Conservation (phyloP, 208 protist species). For the Acanthamoeba pearcei region DNA sequence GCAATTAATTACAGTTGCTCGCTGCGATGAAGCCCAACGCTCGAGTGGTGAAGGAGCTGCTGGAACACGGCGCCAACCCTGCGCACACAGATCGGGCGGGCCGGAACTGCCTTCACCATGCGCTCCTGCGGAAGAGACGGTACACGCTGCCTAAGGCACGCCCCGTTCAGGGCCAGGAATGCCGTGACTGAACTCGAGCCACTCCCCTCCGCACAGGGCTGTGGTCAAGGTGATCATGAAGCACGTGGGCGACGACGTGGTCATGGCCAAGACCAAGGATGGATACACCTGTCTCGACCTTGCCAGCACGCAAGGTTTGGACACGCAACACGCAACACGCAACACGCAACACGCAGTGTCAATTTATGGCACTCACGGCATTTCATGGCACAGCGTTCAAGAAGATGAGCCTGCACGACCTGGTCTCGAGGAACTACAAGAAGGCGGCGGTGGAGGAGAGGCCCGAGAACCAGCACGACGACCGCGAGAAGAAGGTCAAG, state of each 20-base stretch:
- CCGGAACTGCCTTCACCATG: background rate
- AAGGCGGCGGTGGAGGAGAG: constrained; percentile 3
- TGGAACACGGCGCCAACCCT: constrained; percentile 15
- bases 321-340: too few species aligned
- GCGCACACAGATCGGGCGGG: background rate
- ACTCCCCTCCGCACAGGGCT: background rate
- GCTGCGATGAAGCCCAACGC: constrained; percentile 29
- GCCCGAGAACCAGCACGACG: background rate
- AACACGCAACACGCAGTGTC: background rate
- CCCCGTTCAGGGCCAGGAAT: background rate
- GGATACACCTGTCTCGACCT: constrained; percentile 21
- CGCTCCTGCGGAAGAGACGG: constrained; percentile 26
- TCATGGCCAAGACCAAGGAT: constrained; percentile 2
- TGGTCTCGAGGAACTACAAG: constrained; percentile 7
- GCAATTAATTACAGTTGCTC: background rate
- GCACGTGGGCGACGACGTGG: background rate
- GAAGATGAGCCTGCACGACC: constrained; percentile 45
- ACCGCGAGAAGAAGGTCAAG: constrained; percentile 2
- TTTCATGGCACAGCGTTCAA: background rate
- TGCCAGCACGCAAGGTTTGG: background rate
- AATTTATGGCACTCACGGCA: background rate
- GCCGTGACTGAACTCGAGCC: background rate
- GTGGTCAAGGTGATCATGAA: constrained; percentile 46
- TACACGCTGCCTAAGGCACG: background rate
- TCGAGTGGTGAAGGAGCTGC: background rate